phyloP scores from a whole-genome alignment of 2,329 filamentous ascomycete genomes.

The Sphaerulina musiva region DNA sequence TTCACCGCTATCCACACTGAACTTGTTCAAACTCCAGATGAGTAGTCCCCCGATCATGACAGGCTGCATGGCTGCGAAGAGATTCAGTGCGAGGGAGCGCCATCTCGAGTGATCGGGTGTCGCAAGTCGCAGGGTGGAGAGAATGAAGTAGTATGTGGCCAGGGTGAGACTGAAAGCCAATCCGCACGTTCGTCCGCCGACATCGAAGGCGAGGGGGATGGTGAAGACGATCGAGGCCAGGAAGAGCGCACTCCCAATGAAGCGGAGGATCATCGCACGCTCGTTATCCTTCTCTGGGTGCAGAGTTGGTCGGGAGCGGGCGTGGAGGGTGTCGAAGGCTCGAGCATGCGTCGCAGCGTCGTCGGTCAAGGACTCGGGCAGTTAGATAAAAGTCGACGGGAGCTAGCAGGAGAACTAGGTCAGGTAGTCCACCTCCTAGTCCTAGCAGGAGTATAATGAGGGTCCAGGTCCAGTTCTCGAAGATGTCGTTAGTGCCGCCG shows the following conservation, averaged over 20 bases:
- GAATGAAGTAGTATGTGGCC: slow-evolving; percentile 83
- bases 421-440: not conserved
- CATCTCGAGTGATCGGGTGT: slow-evolving; percentile 74
- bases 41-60: slow-evolving; percentile 76
- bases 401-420: not conserved
- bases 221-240: slow-evolving; percentile 89
- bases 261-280: slow-evolving; percentile 39
- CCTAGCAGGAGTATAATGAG: not conserved
- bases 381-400: not conserved
- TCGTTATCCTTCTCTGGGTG: slow-evolving; percentile 9
- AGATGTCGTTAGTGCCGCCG: not conserved
- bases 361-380: not conserved
- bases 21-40: slow-evolving; percentile 93
- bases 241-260: slow-evolving; percentile 55
- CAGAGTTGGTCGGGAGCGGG: slow-evolving; percentile 4
- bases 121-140: slow-evolving; percentile 70
- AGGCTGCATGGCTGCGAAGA: slow-evolving; percentile 75
- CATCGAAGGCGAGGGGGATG: slow-evolving; percentile 95
- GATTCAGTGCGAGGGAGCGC: slow-evolving; percentile 61
- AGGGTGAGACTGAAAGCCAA: slow-evolving; percentile 87
- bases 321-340: slow-evolving; percentile 12
- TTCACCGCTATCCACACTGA: slow-evolving; percentile 79
- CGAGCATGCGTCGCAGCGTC: not conserved
- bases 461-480: not conserved
- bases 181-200: slow-evolving; percentile 88